Evolutionary conservation across 495 filamentous ascomycete genomes (phyloP).

Genomic region (Penicillium silybi): DNA sequence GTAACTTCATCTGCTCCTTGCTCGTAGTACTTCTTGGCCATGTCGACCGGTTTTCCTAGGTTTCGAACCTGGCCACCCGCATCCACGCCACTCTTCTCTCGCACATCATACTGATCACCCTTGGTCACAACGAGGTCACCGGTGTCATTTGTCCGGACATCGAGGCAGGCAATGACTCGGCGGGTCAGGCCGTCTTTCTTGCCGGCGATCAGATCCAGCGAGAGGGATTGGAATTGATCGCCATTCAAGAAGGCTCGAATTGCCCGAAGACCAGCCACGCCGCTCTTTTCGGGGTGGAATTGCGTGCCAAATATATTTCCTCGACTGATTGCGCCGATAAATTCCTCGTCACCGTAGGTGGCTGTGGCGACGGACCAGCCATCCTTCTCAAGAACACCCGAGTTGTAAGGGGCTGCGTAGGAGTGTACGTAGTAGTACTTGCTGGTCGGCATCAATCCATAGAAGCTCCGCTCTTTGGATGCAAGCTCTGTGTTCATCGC

Average conservation of each 20-base stretch:
- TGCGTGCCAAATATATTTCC: constrained; percentile 87
- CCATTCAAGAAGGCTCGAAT: constrained; percentile 81
- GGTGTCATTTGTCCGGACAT: constrained; percentile 92
- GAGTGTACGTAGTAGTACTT: constrained; percentile 99
- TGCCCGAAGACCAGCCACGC: constrained; percentile 77
- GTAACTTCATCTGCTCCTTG: constrained; percentile 96
- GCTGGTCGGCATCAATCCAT: constrained; percentile 69
- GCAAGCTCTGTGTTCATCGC: constrained; percentile 55
- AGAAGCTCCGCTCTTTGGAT: constrained; percentile 54
- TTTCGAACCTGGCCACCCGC: constrained; percentile 79
- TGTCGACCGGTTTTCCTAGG: constrained; percentile 91
- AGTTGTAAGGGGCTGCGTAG: constrained; percentile 75
- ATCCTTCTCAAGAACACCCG: constrained; percentile 65
- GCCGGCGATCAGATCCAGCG: constrained; percentile 17
- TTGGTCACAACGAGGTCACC: constrained; percentile 97
- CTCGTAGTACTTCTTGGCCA: constrained; percentile 91
- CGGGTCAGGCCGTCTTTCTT: constrained; percentile 70
- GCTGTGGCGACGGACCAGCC: constrained; percentile 90
- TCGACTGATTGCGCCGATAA: constrained; percentile 84
- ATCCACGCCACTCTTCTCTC: constrained; percentile 66
- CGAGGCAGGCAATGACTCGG: constrained; percentile 90
- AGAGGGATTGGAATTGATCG: constrained; percentile 43
- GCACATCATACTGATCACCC: constrained; percentile 98
- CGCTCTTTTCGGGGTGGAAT: constrained; percentile 97
- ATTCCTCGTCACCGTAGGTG: constrained; percentile 82